Evolutionary conservation across 805 yeast species (phyloP).

Genomic region (Tanozyma kutaoensis): DNA sequence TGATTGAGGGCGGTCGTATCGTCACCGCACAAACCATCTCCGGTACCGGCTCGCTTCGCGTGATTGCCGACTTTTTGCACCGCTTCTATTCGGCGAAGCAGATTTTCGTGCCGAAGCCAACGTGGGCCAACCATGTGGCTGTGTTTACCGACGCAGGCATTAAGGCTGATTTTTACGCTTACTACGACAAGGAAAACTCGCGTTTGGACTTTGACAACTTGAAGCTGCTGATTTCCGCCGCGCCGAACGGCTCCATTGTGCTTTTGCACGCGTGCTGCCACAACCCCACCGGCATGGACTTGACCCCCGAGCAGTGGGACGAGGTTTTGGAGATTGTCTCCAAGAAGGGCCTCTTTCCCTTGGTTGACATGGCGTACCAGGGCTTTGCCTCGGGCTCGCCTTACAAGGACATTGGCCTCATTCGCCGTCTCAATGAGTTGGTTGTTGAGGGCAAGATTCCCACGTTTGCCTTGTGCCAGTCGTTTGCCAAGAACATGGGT

Average conservation of each 20-base stretch:
- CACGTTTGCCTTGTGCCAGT: conserved; percentile 39
- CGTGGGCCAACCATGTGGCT: conserved; percentile 90
- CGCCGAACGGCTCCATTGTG: conserved; percentile 49
- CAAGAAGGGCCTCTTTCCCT: conserved; percentile 52
- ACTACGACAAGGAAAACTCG: conserved; percentile 52
- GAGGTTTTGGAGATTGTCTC: conserved; percentile 52
- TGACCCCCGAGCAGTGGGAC: conserved; percentile 70
- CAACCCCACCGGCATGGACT: conserved; percentile 95
- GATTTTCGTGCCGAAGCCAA: conserved; percentile 71
- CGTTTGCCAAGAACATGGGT: conserved; percentile 36
- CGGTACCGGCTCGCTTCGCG: conserved; percentile 90
- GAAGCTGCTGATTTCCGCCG: conserved; percentile 40
- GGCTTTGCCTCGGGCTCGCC: conserved; percentile 86
- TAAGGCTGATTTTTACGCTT: conserved; percentile 46
- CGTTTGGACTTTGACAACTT: conserved; percentile 54
- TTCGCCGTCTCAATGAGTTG: conserved; percentile 31
- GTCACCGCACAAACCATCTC: conserved; percentile 82
- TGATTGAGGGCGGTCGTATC: conserved; percentile 49
- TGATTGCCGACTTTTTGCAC: conserved; percentile 65
- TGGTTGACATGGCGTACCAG: conserved; percentile 91
- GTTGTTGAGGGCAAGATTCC: conserved; percentile 36
- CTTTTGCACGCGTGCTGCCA: conserved; percentile 92
- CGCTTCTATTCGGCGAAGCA: conserved; percentile 42
- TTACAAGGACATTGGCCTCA: conserved; percentile 46
- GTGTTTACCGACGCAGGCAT: conserved; percentile 69